Percentiles rank a stretch among this genome's conserved stretches.
These are phyloP conservation scores for Cephaloascus albidus DNA, from an alignment of 805 yeast genomes.

Conservation along the genomic window DNA sequence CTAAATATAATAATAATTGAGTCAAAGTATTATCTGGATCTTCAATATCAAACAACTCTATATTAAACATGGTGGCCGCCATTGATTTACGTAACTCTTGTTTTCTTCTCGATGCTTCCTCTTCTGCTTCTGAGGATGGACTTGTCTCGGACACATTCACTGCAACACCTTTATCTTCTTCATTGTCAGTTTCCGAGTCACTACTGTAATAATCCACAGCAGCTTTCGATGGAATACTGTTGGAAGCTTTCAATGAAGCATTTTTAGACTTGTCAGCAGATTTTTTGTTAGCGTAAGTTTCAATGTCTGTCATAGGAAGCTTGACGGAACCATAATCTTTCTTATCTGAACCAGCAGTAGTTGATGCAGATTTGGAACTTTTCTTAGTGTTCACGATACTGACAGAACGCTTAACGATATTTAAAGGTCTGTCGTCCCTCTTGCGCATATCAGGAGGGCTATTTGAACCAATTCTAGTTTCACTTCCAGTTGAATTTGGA, in stretches of 20 bases:
- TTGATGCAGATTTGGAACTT: neutral
- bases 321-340: neutral
- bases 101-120: conserved; percentile 25
- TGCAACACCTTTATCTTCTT: conserved; percentile 6
- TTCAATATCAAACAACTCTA: conserved; percentile 69
- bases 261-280: neutral
- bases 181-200: conserved; percentile 7
- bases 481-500: too few relatives aligned
- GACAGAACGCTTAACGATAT: neutral
- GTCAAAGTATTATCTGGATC: conserved; percentile 85
- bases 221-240: neutral
- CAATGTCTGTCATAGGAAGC: neutral
- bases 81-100: conserved; percentile 35
- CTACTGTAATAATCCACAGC: neutral
- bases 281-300: neutral
- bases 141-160: neutral
- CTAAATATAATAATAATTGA: conserved; percentile 75
- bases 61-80: conserved; percentile 53
- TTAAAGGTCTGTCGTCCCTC: neutral
- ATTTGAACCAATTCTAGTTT: neutral
- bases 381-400: neutral
- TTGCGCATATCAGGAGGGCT: conserved; percentile 1
- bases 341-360: neutral
- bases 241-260: neutral
- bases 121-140: conserved; percentile 10